Evolutionary conservation across 441 rosid species (phyloP), one percentile per base, ranked within the genome.

Genomic region (Pelargonium australe): DNA sequence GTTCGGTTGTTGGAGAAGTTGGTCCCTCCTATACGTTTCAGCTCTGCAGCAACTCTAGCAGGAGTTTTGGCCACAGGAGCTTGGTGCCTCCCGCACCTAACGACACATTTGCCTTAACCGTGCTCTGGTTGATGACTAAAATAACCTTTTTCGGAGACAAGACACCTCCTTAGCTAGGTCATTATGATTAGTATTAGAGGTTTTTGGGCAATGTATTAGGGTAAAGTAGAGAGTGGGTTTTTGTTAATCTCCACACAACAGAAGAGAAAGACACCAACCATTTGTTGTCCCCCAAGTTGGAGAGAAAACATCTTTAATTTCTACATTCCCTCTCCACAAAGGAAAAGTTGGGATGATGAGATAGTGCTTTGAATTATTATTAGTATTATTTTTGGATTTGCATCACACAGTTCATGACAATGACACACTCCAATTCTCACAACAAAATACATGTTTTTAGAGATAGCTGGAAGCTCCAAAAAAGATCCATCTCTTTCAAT

Each of bases 271-370:
- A 19, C 53, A 66, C 44, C 80, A 79, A 73, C 80, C 76, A 79
- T 73, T 80, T 73, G 70, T 71, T 76, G 79, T 79, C 73, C 69
- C 77, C 82, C 62, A 65, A 70, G 64, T 73, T 73, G 69, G 64
- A 72, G 66, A 47, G 76, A 64, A 63, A 63, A 63, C 41, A 25
- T 63, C 43, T 63, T 63, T 49, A 49, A 5, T 78, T 73, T 72
- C 75, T 68, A 63, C 70, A 72, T 69, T 51, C 47, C 44, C 12
- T 68, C 69, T 31, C 51, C 62, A 75, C 61, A 63, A 74, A 72
- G 60, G 34, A 64, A 67, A 67, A 70, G 71, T 63, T 63, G 66
- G 7, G 19, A 16, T 51, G 19, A 16, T 51, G 58, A 47, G 53
- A 13, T 28, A 62, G 74, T 78, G 79, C 74, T 66, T 14, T 20